Base-by-base conservation (phyloP, 495 filamentous ascomycete genomes). In the Penicillium dipodomyicola region DNA sequence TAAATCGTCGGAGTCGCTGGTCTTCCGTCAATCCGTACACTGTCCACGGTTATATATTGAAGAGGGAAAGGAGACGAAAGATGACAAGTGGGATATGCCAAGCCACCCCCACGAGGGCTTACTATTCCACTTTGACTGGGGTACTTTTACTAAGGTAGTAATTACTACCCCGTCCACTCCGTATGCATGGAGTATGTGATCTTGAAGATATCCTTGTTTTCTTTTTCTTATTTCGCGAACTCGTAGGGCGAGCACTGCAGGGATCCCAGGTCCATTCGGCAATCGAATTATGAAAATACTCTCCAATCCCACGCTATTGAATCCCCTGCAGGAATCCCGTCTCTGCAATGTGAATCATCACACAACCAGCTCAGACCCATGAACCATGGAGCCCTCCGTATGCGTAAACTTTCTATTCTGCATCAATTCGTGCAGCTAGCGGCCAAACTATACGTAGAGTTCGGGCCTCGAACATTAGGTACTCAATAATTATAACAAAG, bases 311-410 rank as follows among this genome's bases (percentile, higher is more conserved):
- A 41, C 22, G 39, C 54, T 51, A 57, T 57, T 32, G 54, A 42
- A 41, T 54, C 27, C 22, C 45, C 46, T 59, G 57, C 57, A 60
- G 51, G 20, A 37, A 32, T 40, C 33, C 48, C 14, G 11, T 51
- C 35, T 12, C 49, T 52, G 49, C 49, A 52, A 46, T 47, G 52
- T 43, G 41, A 54, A 54, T 58, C 49, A 53, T 48, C 27, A 32
- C 32, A 44, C 30, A 30, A 8, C 11, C 4, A 10, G 45, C n/a
- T 32, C 25, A 12, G n/a, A 14, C 40, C 27, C 39, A 32, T 35
- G 15, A 45, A 42, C 29, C 17, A 45, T 14, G 22, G 35, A 39
- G 33, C 2, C 32, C 32, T 41, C 19, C 40, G 11, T 22, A 20
- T 37, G 30, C 30, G 20, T 40, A 37, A 50, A 42, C 23, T 39